Base-by-base conservation (phyloP, 192 early-diverging fungal species). In the Phycomyces nitens region DNA sequence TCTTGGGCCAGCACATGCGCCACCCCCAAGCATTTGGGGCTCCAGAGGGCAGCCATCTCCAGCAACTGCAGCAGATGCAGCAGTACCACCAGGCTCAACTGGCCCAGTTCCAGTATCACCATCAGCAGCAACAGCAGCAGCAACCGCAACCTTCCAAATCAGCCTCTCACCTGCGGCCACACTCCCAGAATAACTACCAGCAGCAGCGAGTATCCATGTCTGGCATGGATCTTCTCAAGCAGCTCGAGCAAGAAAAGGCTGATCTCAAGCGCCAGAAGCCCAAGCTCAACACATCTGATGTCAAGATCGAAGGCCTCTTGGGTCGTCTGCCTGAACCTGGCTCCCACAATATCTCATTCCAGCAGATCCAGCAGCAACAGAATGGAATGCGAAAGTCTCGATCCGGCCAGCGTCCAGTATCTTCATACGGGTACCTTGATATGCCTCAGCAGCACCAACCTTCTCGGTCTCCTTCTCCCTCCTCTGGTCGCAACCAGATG, bases 221-320 rank as follows among this genome's bases (percentile, higher is more conserved):
- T 40, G 66, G 66, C 41, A 69, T 69, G 66, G 66, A 69, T 62
- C 50, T 69, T 38, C 38, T 69, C 24, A 29, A 55, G 23, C 66
- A 69, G 14, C 29, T 62, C 14, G 66, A 69, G 41, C 66, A 69
- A 20, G 66, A 69, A 24, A 69, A 62, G 43, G 59, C 53, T 21
- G 52, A 56, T 26, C 34, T 44, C 20, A 52, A 50, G 10, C 54
- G 60, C 53, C 26, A 47, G 22, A 69, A 62, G 21, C 44, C 66
- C 10, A 69, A 62, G 34, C 12, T 69, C 9, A 56, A 67, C 43
- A 58, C 57, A 52, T 60, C 65, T 7, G 44, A 62, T 21, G 59
- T 55, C 4, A 60, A 60, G 8, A 57, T 69, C 15, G 66, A 69
- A 57, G 66, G 66, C 3, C 44, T 69, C 14, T 43, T 69, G 15